phyloP scores from a whole-genome alignment of 176 grass and related monocot species.

The Elaeis guineensis region DNA sequence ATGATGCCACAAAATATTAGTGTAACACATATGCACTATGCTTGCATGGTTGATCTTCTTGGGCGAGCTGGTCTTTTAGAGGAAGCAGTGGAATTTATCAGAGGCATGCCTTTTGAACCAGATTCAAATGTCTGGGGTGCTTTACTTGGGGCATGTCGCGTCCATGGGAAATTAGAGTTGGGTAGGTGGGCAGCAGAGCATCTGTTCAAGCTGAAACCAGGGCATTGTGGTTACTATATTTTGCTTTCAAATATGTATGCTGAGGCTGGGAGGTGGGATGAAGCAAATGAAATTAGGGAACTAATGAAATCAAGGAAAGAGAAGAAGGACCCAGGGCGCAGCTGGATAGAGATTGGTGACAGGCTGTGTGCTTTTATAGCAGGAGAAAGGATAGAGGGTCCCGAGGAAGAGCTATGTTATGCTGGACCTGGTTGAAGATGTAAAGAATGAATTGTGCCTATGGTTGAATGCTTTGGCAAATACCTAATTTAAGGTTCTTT shows the following conservation, averaged over 20 bases:
- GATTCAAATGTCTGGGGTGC: conserved; percentile 90
- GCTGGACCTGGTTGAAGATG: too few species aligned
- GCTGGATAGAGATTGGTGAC: conserved; percentile 65
- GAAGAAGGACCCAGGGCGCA: conserved; percentile 71
- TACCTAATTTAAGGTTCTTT: too few species aligned
- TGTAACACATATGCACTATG: conserved; percentile 76
- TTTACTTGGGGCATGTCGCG: conserved; percentile 68
- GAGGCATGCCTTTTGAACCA: conserved; percentile 63
- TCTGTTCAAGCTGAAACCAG: conserved; percentile 75
- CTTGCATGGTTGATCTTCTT: conserved; percentile 90
- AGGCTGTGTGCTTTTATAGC: conserved; percentile 42
- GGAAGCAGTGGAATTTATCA: conserved; percentile 53
- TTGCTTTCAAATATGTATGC: conserved; percentile 80
- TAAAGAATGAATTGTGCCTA: too few species aligned
- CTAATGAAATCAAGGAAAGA: conserved; percentile 80
- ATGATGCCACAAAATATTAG: conserved; percentile 55
- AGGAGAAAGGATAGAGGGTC: conserved; percentile 1
- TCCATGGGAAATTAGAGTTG: conserved; percentile 71
- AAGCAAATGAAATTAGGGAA: conserved; percentile 52
- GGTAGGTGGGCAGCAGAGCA: conserved; percentile 57
- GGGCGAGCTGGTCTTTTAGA: conserved; percentile 58
- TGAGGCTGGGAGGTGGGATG: conserved; percentile 66
- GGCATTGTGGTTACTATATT: conserved; percentile 71
- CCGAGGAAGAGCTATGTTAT: too few species aligned
- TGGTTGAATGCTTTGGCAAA: too few species aligned